Percentiles rank a stretch among this genome's conserved stretches.
Conservation (phyloP, 352 stramenopile species). For the Globisporangium echinulatum region DNA sequence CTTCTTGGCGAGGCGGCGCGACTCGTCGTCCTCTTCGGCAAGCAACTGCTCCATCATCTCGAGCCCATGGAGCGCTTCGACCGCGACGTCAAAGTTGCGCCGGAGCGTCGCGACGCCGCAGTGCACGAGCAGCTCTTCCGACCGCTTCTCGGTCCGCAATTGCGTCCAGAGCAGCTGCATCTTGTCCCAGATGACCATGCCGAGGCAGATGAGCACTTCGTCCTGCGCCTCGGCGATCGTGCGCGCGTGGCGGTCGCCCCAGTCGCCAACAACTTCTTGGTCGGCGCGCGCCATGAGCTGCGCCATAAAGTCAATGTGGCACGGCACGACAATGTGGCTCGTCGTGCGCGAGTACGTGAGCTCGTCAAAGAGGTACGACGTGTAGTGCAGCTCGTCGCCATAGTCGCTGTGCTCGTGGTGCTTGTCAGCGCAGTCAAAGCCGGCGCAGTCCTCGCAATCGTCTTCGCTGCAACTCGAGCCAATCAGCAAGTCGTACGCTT, state of each 20-base stretch:
- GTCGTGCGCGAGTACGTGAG: conserved; percentile 75
- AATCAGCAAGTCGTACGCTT: conserved; percentile 83
- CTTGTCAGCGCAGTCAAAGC: conserved; percentile 71
- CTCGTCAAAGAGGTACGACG: conserved; percentile 84
- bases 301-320: conserved; percentile 81
- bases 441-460: conserved; percentile 80
- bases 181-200: conserved; percentile 87
- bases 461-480: conserved; percentile 80
- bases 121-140: conserved; percentile 74
- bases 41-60: conserved; percentile 87
- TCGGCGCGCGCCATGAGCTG: conserved; percentile 80
- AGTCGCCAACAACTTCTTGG: conserved; percentile 78
- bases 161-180: conserved; percentile 81
- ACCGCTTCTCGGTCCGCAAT: conserved; percentile 63
- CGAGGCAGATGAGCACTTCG: conserved; percentile 81
- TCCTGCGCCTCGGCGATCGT: conserved; percentile 84
- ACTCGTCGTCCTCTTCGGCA: conserved; percentile 81
- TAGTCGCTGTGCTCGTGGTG: conserved; percentile 69
- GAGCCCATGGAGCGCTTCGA: conserved; percentile 76
- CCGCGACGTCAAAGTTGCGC: conserved; percentile 78
- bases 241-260: conserved; percentile 74
- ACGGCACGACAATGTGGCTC: conserved; percentile 78
- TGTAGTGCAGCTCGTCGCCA: conserved; percentile 79
- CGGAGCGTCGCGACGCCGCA: conserved; percentile 69
- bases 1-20: conserved; percentile 64